Percentiles rank a stretch among this genome's conserved stretches.
phyloP scores from a whole-genome alignment of 495 filamentous ascomycete genomes.

The Wilcoxina mikolae region DNA sequence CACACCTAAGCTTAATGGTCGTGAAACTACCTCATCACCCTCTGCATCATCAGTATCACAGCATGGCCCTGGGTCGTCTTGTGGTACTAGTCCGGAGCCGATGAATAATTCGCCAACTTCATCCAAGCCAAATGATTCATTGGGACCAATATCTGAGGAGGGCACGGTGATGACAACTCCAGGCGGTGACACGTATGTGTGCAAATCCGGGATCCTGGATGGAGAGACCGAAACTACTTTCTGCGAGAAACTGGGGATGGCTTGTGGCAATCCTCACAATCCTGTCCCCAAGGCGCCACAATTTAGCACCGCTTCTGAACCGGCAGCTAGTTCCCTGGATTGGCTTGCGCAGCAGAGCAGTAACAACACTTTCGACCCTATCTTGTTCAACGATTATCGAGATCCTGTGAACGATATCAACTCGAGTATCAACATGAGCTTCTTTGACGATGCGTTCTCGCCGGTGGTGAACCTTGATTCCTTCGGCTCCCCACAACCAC shows the following conservation, averaged over 20 bases:
- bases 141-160: constrained; percentile 31
- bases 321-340: constrained; percentile 39
- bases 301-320: constrained; percentile 10
- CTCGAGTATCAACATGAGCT: constrained; percentile 49
- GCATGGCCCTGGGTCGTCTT: constrained; percentile 65
- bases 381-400: constrained; percentile 83
- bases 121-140: constrained; percentile 36
- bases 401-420: constrained; percentile 69
- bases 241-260: constrained; percentile 57
- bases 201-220: constrained; percentile 24
- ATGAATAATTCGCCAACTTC: constrained; percentile 17
- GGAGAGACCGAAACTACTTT: constrained; percentile 36
- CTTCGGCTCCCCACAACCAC: background rate
- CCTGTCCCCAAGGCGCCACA: constrained; percentile 38
- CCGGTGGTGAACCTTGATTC: constrained; percentile 35
- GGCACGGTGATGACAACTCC: constrained; percentile 14
- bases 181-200: constrained; percentile 22
- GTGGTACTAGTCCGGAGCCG: constrained; percentile 63
- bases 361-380: constrained; percentile 76
- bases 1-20: constrained; percentile 24
- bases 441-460: constrained; percentile 86
- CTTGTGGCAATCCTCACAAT: constrained; percentile 56
- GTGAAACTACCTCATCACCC: constrained; percentile 38
- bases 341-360: constrained; percentile 66
- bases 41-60: constrained; percentile 47